Conservation (phyloP, 805 yeast genomes). For the Kazachstania kunashirensis region DNA sequence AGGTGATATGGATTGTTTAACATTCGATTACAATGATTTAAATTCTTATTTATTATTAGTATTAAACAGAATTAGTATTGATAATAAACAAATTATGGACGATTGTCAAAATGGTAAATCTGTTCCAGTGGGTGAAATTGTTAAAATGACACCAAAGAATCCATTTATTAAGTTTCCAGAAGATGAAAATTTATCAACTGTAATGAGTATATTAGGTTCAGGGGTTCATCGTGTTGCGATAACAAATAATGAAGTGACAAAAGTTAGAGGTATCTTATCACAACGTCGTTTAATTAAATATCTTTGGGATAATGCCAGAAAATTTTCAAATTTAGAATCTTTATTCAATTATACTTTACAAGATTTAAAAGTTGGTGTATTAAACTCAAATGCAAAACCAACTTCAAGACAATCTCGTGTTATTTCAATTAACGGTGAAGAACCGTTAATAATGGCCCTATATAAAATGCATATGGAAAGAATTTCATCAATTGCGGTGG, state of each 20-base stretch:
- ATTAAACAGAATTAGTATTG: slow-evolving; percentile 53
- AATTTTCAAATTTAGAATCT: slow-evolving; percentile 73
- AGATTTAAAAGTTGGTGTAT: slow-evolving; percentile 67
- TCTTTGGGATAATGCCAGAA: slow-evolving; percentile 86
- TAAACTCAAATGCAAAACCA: slow-evolving; percentile 28
- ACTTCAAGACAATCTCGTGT: slow-evolving; percentile 44
- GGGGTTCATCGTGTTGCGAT: slow-evolving; percentile 95
- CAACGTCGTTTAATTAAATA: slow-evolving; percentile 81
- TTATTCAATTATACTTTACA: slow-evolving; percentile 58
- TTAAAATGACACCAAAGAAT: slow-evolving; percentile 75
- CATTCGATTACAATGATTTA: slow-evolving; percentile 88
- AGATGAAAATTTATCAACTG: slow-evolving; percentile 56
- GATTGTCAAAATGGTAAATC: slow-evolving; percentile 80
- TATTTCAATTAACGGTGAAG: slow-evolving; percentile 78
- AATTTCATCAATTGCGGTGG: slow-evolving; percentile 86
- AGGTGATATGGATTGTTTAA: slow-evolving; percentile 57
- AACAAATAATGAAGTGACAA: slow-evolving; percentile 40
- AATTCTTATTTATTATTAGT: slow-evolving; percentile 79
- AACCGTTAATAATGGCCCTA: slow-evolving; percentile 76
- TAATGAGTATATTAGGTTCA: slow-evolving; percentile 79
- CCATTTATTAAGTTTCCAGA: slow-evolving; percentile 76
- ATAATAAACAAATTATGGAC: slow-evolving; percentile 27
- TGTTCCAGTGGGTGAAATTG: slow-evolving; percentile 84
- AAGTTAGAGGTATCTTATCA: slow-evolving; percentile 74
- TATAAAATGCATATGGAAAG: slow-evolving; percentile 73